Percentiles rank a stretch among this genome's conserved stretches.
These are phyloP conservation scores for Chimonanthus praecox DNA, from an alignment of 164 flowering plant genomes.

Conservation along the genomic window DNA sequence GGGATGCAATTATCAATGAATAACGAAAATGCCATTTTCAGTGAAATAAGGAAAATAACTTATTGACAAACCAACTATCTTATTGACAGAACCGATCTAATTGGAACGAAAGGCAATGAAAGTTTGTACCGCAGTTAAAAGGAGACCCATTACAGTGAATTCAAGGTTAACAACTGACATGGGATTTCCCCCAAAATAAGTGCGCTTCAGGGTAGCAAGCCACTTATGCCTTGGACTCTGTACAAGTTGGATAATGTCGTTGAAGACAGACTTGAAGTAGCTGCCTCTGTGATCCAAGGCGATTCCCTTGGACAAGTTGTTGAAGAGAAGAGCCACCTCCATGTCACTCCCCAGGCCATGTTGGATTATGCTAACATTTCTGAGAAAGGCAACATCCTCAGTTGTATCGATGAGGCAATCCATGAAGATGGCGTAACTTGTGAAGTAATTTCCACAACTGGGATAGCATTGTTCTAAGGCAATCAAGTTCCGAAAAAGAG, in stretches of 20 bases:
- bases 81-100: too few species aligned
- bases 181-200: background rate
- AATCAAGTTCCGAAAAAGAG: conserved; percentile 1
- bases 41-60: too few species aligned
- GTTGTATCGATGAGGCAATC: background rate
- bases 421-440: conserved; percentile 5
- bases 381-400: background rate
- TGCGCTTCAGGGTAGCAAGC: conserved; percentile 1
- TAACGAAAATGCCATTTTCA: too few species aligned
- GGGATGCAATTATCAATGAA: too few species aligned
- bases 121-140: too few species aligned
- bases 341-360: background rate
- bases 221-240: background rate
- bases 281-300: background rate
- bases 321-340: background rate
- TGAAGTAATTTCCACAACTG: background rate
- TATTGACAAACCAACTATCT: too few species aligned
- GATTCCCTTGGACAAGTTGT: background rate
- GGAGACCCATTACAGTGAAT: too few species aligned
- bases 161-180: too few species aligned
- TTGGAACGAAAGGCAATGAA: too few species aligned
- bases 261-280: background rate
- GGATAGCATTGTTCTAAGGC: conserved; percentile 3
- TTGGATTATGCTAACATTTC: background rate
- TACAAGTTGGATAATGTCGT: background rate